Conservation (phyloP, 2,329 filamentous ascomycete species). For the Cladosporium cucumerinum region DNA sequence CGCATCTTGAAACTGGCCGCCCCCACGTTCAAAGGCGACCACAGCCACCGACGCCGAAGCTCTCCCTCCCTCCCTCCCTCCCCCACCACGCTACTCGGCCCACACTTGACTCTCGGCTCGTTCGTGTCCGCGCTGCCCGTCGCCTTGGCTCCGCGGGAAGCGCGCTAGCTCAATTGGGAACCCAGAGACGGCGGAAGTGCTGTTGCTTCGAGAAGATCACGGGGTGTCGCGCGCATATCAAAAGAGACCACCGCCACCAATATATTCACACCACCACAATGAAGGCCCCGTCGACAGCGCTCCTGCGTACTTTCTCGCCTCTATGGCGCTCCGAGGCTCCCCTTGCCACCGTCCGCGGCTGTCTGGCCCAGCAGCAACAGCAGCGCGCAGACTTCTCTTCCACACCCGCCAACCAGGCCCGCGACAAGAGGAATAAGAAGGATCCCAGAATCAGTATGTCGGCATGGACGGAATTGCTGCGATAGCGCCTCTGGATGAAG, state of each 20-base stretch:
- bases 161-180: background rate
- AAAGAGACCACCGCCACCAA: background rate
- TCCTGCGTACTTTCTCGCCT: slow-evolving; percentile 29
- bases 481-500: background rate
- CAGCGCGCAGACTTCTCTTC: slow-evolving; percentile 35
- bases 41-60: background rate
- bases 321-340: slow-evolving; percentile 18
- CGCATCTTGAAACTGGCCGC: background rate
- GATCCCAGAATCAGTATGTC: slow-evolving; percentile 35
- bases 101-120: background rate
- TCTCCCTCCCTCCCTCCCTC: no score
- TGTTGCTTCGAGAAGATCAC: background rate
- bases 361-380: slow-evolving; percentile 22
- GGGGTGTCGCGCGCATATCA: background rate
- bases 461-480: background rate
- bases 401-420: slow-evolving; percentile 37
- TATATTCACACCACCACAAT: slow-evolving; percentile 17
- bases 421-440: slow-evolving; percentile 36
- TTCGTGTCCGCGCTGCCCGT: background rate
- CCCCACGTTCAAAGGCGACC: background rate
- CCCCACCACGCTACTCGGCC: background rate
- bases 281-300: slow-evolving; percentile 28
- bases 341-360: slow-evolving; percentile 26
- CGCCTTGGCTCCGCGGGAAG: background rate
- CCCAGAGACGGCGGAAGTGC: background rate